phyloP scores from a whole-genome alignment of 1,139 yeast species.

The Taiozyma onychis region DNA sequence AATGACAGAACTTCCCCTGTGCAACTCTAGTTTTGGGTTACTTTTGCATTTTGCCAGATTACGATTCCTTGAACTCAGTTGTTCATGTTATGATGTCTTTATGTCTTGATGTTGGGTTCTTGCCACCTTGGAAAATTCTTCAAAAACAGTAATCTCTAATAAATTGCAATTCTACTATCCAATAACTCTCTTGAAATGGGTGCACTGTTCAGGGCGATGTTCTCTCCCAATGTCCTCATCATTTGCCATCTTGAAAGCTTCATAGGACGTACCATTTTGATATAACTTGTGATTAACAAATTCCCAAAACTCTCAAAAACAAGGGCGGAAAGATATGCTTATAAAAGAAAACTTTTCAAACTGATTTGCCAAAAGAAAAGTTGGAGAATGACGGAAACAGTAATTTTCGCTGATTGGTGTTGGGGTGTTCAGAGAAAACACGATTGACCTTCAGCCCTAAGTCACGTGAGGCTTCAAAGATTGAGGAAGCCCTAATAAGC shows the following conservation, averaged over 20 bases:
- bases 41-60: neutral
- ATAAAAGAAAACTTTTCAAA: neutral
- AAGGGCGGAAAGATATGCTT: neutral
- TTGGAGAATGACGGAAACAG: neutral
- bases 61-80: neutral
- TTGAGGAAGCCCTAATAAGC: neutral
- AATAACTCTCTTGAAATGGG: neutral
- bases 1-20: neutral
- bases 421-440: neutral
- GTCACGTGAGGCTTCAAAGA: neutral
- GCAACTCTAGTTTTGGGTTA: neutral
- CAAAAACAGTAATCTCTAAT: neutral
- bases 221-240: neutral
- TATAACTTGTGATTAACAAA: neutral
- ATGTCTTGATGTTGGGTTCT: neutral
- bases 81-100: neutral
- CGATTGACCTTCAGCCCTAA: neutral
- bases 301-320: neutral
- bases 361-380: neutral
- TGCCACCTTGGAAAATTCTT: neutral
- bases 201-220: neutral
- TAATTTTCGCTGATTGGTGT: neutral
- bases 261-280: neutral
- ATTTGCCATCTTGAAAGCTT: neutral
- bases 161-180: neutral